phyloP scores from a whole-genome alignment of 2,329 filamentous ascomycete genomes.

The Phyllachora maydis region DNA sequence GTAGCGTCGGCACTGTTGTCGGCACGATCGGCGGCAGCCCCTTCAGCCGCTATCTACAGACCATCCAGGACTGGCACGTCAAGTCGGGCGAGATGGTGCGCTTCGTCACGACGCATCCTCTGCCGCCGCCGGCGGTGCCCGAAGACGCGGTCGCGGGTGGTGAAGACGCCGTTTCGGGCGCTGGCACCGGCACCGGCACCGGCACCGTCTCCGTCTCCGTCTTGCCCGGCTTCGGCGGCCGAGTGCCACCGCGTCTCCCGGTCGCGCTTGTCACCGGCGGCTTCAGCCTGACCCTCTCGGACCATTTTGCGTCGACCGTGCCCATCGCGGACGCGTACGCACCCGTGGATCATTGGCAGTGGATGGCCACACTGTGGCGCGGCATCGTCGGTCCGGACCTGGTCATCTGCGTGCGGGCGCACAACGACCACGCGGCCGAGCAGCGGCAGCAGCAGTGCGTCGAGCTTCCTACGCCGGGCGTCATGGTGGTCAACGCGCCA shows the following conservation, averaged over 20 bases:
- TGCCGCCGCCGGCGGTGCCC: too few species aligned
- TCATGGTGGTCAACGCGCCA: slow-evolving; percentile 32
- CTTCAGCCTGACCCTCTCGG: slow-evolving; percentile 62
- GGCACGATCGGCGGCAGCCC: slow-evolving; percentile 11
- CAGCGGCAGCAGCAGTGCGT: slow-evolving; percentile 18
- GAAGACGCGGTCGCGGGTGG: too few species aligned
- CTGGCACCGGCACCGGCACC: not conserved
- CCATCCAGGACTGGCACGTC: slow-evolving; percentile 54
- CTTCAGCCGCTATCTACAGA: slow-evolving; percentile 40
- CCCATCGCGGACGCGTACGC: slow-evolving; percentile 61
- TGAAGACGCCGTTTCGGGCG: not conserved
- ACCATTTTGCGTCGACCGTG: slow-evolving; percentile 52
- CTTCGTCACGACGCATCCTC: slow-evolving; percentile 17
- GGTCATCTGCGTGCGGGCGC: slow-evolving; percentile 40
- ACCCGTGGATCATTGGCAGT: slow-evolving; percentile 87
- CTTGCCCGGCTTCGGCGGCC: slow-evolving; percentile 6
- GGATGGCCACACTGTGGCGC: slow-evolving; percentile 88
- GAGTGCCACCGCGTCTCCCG: too few species aligned
- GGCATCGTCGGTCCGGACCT: slow-evolving; percentile 68
- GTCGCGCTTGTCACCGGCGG: slow-evolving; percentile 58
- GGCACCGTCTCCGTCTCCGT: slow-evolving; percentile 1
- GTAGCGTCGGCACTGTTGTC: slow-evolving; percentile 1
- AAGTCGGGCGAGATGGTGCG: slow-evolving; percentile 49
- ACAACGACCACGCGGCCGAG: slow-evolving; percentile 14
- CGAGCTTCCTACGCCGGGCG: slow-evolving; percentile 31